A percentile compares a stretch with the other conserved stretches of the same genome.
phyloP scores from a whole-genome alignment of 2,329 filamentous ascomycete species.

The Diaporthe ampelina region DNA sequence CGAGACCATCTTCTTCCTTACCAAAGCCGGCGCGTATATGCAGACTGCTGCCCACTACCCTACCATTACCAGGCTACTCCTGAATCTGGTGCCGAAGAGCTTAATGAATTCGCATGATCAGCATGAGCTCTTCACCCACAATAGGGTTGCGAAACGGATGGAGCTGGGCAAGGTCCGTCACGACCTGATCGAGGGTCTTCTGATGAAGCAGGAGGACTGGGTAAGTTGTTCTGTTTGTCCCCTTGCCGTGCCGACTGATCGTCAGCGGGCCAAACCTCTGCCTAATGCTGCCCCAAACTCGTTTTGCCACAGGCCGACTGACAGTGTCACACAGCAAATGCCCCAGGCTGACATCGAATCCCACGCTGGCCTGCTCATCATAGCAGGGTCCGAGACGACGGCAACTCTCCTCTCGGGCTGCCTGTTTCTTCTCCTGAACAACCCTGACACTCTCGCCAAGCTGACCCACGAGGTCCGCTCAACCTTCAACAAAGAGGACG shows the following conservation, averaged over 20 bases:
- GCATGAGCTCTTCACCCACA: constrained; percentile 26
- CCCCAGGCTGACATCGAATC: not conserved
- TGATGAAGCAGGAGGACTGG: constrained; percentile 32
- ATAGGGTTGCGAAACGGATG: constrained; percentile 38
- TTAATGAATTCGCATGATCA: constrained; percentile 15
- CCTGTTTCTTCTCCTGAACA: constrained; percentile 42
- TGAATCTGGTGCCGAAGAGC: constrained; percentile 12
- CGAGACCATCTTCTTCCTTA: constrained; percentile 34
- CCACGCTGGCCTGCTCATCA: constrained; percentile 29
- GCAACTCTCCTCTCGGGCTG: constrained; percentile 38
- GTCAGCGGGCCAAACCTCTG: not conserved
- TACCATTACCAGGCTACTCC: not conserved
- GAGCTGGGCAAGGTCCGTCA: constrained; percentile 33
- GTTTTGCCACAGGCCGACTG: not conserved
- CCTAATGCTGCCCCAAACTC: too few relatives aligned
- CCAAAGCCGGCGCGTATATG: constrained; percentile 20
- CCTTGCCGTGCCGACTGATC: not conserved
- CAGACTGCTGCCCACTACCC: constrained; percentile 21
- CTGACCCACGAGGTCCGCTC: constrained; percentile 53
- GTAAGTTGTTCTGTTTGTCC: not conserved
- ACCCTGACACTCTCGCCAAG: constrained; percentile 46
- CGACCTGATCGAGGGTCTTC: constrained; percentile 37
- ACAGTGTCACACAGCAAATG: not conserved
- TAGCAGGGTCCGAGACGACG: constrained; percentile 41
- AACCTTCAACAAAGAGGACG: constrained; percentile 48